Conservation (phyloP, 768 basidiomycete genomes). For the Boletus rex-veris region DNA sequence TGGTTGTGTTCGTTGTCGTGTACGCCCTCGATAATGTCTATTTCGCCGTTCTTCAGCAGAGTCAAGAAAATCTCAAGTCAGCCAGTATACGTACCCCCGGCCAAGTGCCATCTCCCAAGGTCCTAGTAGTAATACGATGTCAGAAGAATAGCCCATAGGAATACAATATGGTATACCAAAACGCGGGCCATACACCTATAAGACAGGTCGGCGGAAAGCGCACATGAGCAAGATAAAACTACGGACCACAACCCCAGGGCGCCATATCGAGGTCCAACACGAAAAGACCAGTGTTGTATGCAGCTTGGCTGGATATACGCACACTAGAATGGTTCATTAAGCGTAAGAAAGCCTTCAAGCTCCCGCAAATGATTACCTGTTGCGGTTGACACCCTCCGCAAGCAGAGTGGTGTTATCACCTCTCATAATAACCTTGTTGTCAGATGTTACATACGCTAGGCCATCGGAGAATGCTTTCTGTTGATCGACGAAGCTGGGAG, state of each 20-base stretch:
- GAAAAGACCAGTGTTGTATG: slow-evolving; percentile 77
- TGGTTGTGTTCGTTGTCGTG: slow-evolving; percentile 84
- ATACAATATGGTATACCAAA: slow-evolving; percentile 47
- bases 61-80: slow-evolving; percentile 1
- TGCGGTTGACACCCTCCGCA: slow-evolving; percentile 48
- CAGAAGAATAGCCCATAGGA: neutral
- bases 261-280: slow-evolving; percentile 80
- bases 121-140: slow-evolving; percentile 20
- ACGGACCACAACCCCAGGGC: slow-evolving; percentile 81
- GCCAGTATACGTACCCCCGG: slow-evolving; percentile 47
- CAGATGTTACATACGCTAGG: slow-evolving; percentile 54
- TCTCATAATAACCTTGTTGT: slow-evolving; percentile 69
- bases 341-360: neutral
- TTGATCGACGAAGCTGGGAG: slow-evolving; percentile 56
- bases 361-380: slow-evolving; percentile 43
- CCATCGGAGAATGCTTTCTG: slow-evolving; percentile 48
- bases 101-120: slow-evolving; percentile 53
- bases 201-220: slow-evolving; percentile 2
- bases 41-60: slow-evolving; percentile 61
- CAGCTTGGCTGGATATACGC: slow-evolving; percentile 62
- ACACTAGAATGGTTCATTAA: slow-evolving; percentile 44
- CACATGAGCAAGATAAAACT: neutral
- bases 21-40: slow-evolving; percentile 82
- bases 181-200: slow-evolving; percentile 79
- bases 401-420: slow-evolving; percentile 66